Percentiles rank a stretch among this genome's conserved stretches.
phyloP scores from a whole-genome alignment of 768 basidiomycete genomes.

The Macrolepiota albuminosa region DNA sequence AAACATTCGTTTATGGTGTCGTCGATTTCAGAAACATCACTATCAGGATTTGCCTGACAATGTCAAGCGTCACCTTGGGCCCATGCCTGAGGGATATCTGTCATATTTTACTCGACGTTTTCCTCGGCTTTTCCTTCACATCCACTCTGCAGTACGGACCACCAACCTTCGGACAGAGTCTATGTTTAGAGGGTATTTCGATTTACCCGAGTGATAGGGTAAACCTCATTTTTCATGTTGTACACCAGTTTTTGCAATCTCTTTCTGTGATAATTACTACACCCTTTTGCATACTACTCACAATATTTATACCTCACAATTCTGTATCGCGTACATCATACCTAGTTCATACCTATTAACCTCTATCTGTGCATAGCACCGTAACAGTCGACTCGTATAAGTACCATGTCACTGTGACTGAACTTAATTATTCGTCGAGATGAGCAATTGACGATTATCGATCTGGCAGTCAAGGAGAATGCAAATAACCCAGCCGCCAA shows the following conservation, averaged over 20 bases:
- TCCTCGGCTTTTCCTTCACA: constrained; percentile 88
- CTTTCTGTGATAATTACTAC: constrained; percentile 1
- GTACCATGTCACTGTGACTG: background rate
- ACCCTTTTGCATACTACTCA: background rate
- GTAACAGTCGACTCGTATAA: no score
- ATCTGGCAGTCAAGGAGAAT: no score
- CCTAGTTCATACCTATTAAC: background rate
- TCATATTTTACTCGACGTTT: constrained; percentile 92
- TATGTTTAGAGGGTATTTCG: constrained; percentile 90
- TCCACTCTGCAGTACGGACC: constrained; percentile 74
- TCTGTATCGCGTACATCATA: constrained; percentile 1
- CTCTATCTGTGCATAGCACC: background rate
- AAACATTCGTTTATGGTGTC: background rate
- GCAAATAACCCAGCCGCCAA: no score
- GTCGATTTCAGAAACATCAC: constrained; percentile 78
- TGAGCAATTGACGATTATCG: no score
- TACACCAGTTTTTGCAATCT: background rate
- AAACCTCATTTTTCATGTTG: background rate
- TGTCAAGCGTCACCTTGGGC: constrained; percentile 82
- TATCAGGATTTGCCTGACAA: constrained; percentile 95
- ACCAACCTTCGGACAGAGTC: constrained; percentile 76
- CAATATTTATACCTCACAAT: background rate
- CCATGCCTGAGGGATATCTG: constrained; percentile 90
- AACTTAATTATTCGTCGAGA: no score
- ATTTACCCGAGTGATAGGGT: constrained; percentile 37